Conservation (phyloP, 148 eudicot genomes). For the Nyssa sinensis region DNA sequence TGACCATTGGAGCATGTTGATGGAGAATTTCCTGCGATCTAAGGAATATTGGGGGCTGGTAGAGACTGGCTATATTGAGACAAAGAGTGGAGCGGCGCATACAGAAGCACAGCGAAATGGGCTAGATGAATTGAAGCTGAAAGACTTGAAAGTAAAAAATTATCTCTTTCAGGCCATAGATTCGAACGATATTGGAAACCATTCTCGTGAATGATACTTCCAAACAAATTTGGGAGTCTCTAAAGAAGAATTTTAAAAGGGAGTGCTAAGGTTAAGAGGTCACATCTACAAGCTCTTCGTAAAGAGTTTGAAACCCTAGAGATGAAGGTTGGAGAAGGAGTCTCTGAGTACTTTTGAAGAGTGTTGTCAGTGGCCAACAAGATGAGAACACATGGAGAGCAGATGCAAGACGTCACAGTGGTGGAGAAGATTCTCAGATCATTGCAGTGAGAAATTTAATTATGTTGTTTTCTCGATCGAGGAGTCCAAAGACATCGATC, state of each 20-base stretch:
- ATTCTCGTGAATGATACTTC: not conserved
- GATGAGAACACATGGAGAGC: not conserved
- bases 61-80: not conserved
- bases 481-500: not conserved
- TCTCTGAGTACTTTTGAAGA: not conserved
- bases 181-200: not conserved
- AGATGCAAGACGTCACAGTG: not conserved
- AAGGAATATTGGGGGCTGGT: too few relatives aligned
- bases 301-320: not conserved
- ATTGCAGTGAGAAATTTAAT: not conserved
- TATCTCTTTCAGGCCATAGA: not conserved
- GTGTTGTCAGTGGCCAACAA: not conserved
- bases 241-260: not conserved
- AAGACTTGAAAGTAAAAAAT: too few relatives aligned
- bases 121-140: conserved; percentile 1
- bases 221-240: too few relatives aligned
- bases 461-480: too few relatives aligned
- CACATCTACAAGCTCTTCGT: not conserved
- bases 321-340: not conserved
- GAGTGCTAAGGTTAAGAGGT: not conserved
- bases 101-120: not conserved
- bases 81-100: not conserved
- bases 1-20: not conserved
- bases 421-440: conserved; percentile 2
- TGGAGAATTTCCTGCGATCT: too few relatives aligned